Evolutionary conservation across 768 basidiomycete species (phyloP), one percentile per base, ranked within the genome.

Genomic region (Russula sp.): DNA sequence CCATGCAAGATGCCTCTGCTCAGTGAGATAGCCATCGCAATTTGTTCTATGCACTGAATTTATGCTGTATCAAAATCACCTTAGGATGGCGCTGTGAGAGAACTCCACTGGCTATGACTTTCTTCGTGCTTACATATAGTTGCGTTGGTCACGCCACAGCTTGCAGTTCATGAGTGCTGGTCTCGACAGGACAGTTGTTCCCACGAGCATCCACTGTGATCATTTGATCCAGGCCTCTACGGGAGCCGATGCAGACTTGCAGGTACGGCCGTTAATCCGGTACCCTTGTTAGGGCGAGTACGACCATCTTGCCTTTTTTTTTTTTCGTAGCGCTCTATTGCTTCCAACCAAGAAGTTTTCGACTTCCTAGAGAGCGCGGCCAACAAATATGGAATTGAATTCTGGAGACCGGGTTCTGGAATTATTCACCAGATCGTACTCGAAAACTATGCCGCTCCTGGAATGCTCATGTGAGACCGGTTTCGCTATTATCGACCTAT

Each of bases 121-220:
- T 44, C 27, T 45, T 54, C 20, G 9, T 39, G 10, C 62, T 63
- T n/a, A 47, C 42, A 18, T 34, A 8, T 34, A 7, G 27, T 39
- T 37, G 50, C 27, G 8, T 31, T 57, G 11, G 37, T 32, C 61
- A 62, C 45, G 68, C 35, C 37, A n/a, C 57, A 87, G 95, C 63
- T 76, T 99, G 62, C 97, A 99, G 76, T 99, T 98, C 76, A 98
- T 97, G 92, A 96, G 95, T 57, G 95, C 95, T 61, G 93, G 92
- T 20, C 83, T 97, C 57, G 75, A 84, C 31, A 81, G 82, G 65
- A 90, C 88, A 70, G 90, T 91, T 16, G 96, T 98, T 1, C 90
- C 90, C 37, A 83, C 88, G 7, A 91, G 90, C 66, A 97, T 99
- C 66, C 97, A 99, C 74, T 99, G 97, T 70, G 97, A 99, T 72